phyloP scores from a whole-genome alignment of 805 yeast species.

The Barnettozyma sucrosica region DNA sequence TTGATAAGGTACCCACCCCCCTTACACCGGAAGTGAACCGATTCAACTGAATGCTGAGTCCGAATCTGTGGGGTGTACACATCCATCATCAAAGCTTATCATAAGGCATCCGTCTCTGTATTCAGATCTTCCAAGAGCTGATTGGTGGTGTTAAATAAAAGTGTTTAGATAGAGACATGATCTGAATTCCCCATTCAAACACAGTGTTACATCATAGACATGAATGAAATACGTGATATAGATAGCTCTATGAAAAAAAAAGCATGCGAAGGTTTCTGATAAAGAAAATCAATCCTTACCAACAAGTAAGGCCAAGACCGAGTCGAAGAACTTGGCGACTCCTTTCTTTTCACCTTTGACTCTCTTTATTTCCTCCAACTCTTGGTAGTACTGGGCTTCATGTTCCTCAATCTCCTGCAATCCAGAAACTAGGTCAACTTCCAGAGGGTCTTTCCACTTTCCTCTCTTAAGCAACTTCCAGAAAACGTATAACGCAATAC shows the following conservation, averaged over 20 bases:
- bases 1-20: too few relatives aligned
- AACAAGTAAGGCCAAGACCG: constrained; percentile 15
- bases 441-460: constrained; percentile 37
- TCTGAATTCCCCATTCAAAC: background rate
- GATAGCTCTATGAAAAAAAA: too few relatives aligned
- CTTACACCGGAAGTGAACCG: too few relatives aligned
- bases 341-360: constrained; percentile 17
- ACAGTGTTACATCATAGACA: too few relatives aligned
- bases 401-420: constrained; percentile 55
- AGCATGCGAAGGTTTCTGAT: background rate
- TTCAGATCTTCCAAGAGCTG: too few relatives aligned
- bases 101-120: too few relatives aligned
- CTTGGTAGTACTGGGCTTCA: constrained; percentile 30
- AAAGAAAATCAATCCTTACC: constrained; percentile 18
- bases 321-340: constrained; percentile 14
- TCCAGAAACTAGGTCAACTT: constrained; percentile 51
- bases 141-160: too few relatives aligned
- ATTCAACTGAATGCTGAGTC: too few relatives aligned
- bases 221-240: too few relatives aligned
- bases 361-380: constrained; percentile 17
- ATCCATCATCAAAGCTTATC: too few relatives aligned
- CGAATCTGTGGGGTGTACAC: too few relatives aligned
- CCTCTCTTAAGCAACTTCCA: constrained; percentile 52
- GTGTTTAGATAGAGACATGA: background rate
- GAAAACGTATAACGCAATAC: constrained; percentile 38